Base-by-base conservation (phyloP, 176 grass and related monocot species). In the Avena insularis region DNA sequence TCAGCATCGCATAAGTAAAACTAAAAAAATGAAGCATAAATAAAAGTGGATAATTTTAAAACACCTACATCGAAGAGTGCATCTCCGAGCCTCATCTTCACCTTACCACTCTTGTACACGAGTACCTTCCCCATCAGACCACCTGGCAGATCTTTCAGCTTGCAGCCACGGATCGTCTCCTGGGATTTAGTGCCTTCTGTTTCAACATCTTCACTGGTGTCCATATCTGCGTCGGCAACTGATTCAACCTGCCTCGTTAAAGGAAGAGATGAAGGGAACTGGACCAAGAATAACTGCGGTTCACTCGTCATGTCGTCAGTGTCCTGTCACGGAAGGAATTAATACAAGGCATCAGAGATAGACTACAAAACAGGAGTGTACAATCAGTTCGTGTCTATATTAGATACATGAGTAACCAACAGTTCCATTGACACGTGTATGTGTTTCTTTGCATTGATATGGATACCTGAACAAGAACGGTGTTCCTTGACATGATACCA, bases 21-120 rank as follows among this genome's bases (percentile, higher is more conserved):
- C n/a, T 69, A 84, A 49, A 49, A 59, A 21, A 80, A 33, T 33
- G 62, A 57, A 88, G 46, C 13, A 49, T 31, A 53, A n/a, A 84
- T 17, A 23, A 23, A 86, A 86, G 36, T 59, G 62, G 5, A 48
- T 2, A 14, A 31, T 25, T 36, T 43, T 68, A 14, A 1, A 59
- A 21, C 75, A 93, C 89, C 79, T 71, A 97, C 93, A 88, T 93
- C 89, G 74, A 95, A 93, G 11, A 89, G 66, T 23, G 33, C 49
- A 53, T 97, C 89, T 84, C 95, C 87, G 2, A 93, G 74, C 36
- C 65, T 89, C 91, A 95, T 97, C 89, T 93, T 97, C 50, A 97
- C 71, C 20, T 95, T 92, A 40, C 93, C 93, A 45, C 93, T 98
- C 49, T 86, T 93, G 65, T 92, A 90, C 77, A 98, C 91, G 0